Evolutionary conservation across 352 stramenopile species (phyloP), one percentile per base, ranked within the genome.

Genomic region (Pythium vanterpoolii): DNA sequence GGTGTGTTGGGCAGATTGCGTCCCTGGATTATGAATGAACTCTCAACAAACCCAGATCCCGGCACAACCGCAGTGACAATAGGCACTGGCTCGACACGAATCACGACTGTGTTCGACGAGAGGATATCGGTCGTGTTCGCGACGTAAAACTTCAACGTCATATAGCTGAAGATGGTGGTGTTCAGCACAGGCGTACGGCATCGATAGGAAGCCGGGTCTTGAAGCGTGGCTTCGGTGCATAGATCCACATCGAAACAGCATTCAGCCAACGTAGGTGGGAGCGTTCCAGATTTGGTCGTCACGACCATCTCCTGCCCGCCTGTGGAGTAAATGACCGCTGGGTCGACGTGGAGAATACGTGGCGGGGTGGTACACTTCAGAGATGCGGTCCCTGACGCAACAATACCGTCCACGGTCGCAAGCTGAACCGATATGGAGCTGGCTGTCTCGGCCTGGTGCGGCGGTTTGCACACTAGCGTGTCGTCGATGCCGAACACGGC

Each of bases 201-300:
- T 5, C 14, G 33, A 34, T 21, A 55, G n/a, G 5, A 19, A 23
- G 7, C 4, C 21, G 21, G 11, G 31, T 45, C 23, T 19, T 36
- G 21, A 18, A 19, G 27, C 6, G 10, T 60, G 5, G 53, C 43
- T n/a, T 16, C 3, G 4, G 33, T 54, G 26, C 56, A 63, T 7
- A 18, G 11, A n/a, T 26, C 2, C n/a, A n/a, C 33, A 39, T 42
- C 21, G 31, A 67, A 67, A 39, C 60, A 67, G 21, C 60, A 67
- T 2, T 45, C 36, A 10, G 45, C 34, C 7, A 24, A 28, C 31
- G 21, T 7, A 11, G 23, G 5, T 0, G 24, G 14, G 1, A 9
- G 5, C 6, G n/a, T 26, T n/a, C 21, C 23, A 14, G 31, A 6
- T 13, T 30, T 23, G 23, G n/a, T 53, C 3, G 33, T 18, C 24